Evolutionary conservation across 192 early-diverging fungal genomes (phyloP), one percentile per base, ranked within the genome.

Genomic region (Umbelopsis vinacea): DNA sequence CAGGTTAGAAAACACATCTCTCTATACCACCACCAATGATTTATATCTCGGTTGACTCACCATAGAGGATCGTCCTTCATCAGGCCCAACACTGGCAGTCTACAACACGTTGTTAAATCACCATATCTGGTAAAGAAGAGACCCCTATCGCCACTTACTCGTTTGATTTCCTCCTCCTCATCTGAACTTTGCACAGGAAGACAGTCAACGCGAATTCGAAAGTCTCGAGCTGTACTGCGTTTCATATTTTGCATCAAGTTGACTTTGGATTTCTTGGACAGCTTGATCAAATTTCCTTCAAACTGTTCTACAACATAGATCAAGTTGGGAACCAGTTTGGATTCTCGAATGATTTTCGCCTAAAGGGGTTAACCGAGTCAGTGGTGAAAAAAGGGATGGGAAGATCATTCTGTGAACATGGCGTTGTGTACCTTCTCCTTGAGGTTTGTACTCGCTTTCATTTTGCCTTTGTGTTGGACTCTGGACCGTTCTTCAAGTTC

Each of bases 181-280:
- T 82, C 79, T 47, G 80, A 81, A n/a, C 80, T 70, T 11, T 71
- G 24, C 43, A 81, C 79, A 12, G 78, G 78, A 50, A 83, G 82
- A 14, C 75, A 68, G 52, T 80, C 81, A 55, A 80, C 76, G 26
- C 90, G 79, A 68, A 95, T 92, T 52, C 81, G 84, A 52, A 95
- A 95, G 54, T 95, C 94, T 40, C 91, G 82, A 2, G 90, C 89
- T 0, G 92, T 93, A 73, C 92, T 92, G 23, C 92, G 81, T 69
- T 92, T 89, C 73, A 94, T 84, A 67, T 91, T 89, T 52, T 93
- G 89, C 37, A 90, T 90, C 47, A 95, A 60, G 48, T 92, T 84
- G 0, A 74, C 87, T 55, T 91, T 92, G 71, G 88, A 84, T 57
- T 91, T 93, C 24, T 87, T 89, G 52, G 84, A 80, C 22, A 95